Percentiles rank a stretch among this genome's conserved stretches.
Conservation (phyloP, 2,329 filamentous ascomycete genomes). For the Monilinia polystroma region DNA sequence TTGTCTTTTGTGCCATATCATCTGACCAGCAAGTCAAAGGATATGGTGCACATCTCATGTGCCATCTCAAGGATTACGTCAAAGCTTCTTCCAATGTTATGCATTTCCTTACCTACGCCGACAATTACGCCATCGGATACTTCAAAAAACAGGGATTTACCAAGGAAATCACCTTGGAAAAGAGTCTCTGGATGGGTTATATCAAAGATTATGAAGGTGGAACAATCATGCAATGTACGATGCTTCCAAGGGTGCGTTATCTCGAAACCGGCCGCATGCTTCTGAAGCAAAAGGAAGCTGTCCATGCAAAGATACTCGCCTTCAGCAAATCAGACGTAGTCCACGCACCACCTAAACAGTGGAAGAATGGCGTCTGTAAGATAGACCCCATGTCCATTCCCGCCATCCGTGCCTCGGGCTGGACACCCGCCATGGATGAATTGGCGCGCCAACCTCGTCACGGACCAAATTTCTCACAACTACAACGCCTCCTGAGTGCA, state of each 20-base stretch:
- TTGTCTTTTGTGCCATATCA: conserved; percentile 97
- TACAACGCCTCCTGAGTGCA: conserved; percentile 89
- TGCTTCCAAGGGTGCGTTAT: conserved; percentile 93
- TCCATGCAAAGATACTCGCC: conserved; percentile 90
- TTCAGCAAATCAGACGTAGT: conserved; percentile 87
- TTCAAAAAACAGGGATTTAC: conserved; percentile 99
- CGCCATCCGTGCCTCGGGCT: conserved; percentile 87
- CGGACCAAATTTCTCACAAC: conserved; percentile 92
- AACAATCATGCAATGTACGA: conserved; percentile 98
- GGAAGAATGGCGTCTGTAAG: conserved; percentile 69
- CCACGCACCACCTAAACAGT: conserved; percentile 80
- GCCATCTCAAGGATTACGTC: conserved; percentile 95
- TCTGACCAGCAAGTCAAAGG: conserved; percentile 98
- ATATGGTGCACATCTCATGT: conserved; percentile 97
- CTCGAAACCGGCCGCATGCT: conserved; percentile 91
- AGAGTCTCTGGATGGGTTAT: conserved; percentile 95
- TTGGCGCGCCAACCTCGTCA: conserved; percentile 91
- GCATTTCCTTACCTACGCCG: conserved; percentile 98
- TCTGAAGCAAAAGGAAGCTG: conserved; percentile 93
- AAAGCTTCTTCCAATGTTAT: conserved; percentile 95
- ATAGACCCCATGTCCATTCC: conserved; percentile 86
- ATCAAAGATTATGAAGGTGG: conserved; percentile 99
- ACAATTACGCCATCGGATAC: conserved; percentile 98
- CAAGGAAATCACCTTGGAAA: conserved; percentile 93
- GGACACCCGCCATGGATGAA: conserved; percentile 98